These are phyloP conservation scores for Arachis monticola DNA, from an alignment of 331 rosid genomes.

Conservation along the genomic window DNA sequence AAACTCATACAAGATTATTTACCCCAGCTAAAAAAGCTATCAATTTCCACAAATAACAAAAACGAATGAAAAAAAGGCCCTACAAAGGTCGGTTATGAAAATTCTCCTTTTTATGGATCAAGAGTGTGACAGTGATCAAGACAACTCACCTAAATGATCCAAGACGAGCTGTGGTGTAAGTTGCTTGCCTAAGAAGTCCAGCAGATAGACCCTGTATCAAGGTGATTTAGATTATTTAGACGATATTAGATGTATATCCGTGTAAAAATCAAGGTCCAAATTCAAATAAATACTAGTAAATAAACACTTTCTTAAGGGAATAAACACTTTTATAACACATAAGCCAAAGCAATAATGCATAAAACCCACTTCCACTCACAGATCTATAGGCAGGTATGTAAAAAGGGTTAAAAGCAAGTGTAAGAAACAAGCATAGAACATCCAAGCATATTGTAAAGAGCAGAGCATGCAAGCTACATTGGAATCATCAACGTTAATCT, in stretches of 20 bases:
- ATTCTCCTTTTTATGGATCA: background rate
- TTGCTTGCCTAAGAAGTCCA: constrained; percentile 94
- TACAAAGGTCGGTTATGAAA: background rate
- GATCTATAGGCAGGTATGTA: constrained; percentile 28
- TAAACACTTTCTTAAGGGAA: background rate
- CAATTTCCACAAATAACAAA: constrained; percentile 8
- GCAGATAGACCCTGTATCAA: constrained; percentile 90
- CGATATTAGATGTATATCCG: background rate
- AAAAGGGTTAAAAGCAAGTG: background rate
- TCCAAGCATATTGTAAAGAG: background rate
- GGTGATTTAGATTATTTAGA: constrained; percentile 36
- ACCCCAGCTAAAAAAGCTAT: background rate
- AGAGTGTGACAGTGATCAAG: background rate
- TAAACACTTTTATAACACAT: background rate
- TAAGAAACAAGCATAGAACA: constrained; percentile 21
- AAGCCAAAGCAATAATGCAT: background rate
- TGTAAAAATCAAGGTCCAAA: constrained; percentile 14
- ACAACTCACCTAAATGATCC: constrained; percentile 84
- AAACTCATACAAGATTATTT: background rate
- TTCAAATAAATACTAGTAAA: constrained; percentile 1
- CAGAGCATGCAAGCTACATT: constrained; percentile 17
- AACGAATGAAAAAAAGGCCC: background rate
- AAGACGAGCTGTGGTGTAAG: constrained; percentile 96
- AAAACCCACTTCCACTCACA: constrained; percentile 23
- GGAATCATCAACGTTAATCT: constrained; percentile 14